phyloP scores from a whole-genome alignment of 257 asterid genomes.

The Ballota nigra region DNA sequence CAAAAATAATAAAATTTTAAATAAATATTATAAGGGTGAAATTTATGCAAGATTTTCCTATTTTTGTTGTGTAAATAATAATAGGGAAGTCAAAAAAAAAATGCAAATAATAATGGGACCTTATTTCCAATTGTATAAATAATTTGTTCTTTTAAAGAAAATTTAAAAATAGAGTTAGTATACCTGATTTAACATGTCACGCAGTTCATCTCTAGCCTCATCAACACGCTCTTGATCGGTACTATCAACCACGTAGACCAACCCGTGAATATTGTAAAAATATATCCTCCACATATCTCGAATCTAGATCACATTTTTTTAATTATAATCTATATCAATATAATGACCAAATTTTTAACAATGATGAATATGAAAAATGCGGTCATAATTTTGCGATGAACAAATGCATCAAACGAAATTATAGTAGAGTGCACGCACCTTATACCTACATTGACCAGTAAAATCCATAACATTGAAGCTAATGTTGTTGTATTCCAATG shows the following conservation, averaged over 20 bases:
- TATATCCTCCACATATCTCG: slow-evolving; percentile 29
- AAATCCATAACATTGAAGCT: slow-evolving; percentile 41
- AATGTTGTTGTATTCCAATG: slow-evolving; percentile 39
- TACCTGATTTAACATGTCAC: slow-evolving; percentile 27
- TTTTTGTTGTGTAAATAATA: too few species aligned
- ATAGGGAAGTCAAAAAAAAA: too few species aligned
- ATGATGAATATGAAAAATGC: too few species aligned
- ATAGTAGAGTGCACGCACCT: background rate
- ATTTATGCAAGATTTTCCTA: too few species aligned
- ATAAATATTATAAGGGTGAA: too few species aligned
- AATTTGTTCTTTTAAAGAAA: too few species aligned
- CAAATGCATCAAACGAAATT: too few species aligned
- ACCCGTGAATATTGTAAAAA: slow-evolving; percentile 27
- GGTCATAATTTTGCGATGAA: background rate
- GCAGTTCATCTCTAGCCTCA: slow-evolving; percentile 31
- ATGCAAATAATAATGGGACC: too few species aligned
- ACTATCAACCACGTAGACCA: slow-evolving; percentile 28
- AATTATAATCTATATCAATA: too few species aligned
- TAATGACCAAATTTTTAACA: background rate
- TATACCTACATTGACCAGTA: slow-evolving; percentile 33
- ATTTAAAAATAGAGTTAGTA: too few species aligned
- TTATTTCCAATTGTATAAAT: too few species aligned
- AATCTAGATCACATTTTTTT: slow-evolving; percentile 16
- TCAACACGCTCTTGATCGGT: slow-evolving; percentile 29
- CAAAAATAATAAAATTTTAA: too few species aligned